Base-by-base conservation (phyloP, 1,284 basidiomycete genomes). In the Fomes fomentarius region DNA sequence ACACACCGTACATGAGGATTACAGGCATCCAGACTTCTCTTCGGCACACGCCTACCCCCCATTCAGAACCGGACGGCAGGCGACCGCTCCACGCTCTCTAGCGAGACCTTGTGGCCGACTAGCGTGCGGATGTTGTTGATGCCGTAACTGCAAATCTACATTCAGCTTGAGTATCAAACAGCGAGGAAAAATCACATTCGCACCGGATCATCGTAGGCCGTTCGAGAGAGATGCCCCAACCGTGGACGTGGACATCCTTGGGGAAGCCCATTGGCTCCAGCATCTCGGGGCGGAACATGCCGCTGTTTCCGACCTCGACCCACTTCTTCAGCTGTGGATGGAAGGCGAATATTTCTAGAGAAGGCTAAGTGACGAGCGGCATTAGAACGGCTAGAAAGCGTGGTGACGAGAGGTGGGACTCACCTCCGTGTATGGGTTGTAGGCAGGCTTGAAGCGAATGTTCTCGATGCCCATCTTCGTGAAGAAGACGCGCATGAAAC, bases 251-350 rank as follows among this genome's bases (percentile, higher is more conserved):
- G 10, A 99, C 95, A 64, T 96, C 95, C 63, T 95, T 93, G 2
- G 97, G 97, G 68, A 99, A 88, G 38, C 97, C 97, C 96, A 99
- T 99, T 9, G 97, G 95, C 69, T 95, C 94, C 43, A 99, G 80
- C 96, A 99, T 99, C 71, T 99, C 97, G 2, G 97, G 97, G 34
- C 97, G 85, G 89, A 99, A 99, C 91, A 99, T 97, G 41, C 97
- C 97, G 66, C 93, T 96, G 77, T 96, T 93, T 21, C 91, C 90
- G 19, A 93, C 87, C 69, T 99, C 96, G 43, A 99, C 96, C 96
- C 97, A 99, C 70, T 94, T 94, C 69, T 90, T 81, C 40, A 99
- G 81, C 65, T 91, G 87, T 43, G 95, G 93, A 70, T 99, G 97
- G 84, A 96, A 99, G 30, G 96, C 95, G 74, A 98, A 99, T 64